Evolutionary conservation across 2,329 filamentous ascomycete species (phyloP).

Genomic region (Thelonectria rubi): DNA sequence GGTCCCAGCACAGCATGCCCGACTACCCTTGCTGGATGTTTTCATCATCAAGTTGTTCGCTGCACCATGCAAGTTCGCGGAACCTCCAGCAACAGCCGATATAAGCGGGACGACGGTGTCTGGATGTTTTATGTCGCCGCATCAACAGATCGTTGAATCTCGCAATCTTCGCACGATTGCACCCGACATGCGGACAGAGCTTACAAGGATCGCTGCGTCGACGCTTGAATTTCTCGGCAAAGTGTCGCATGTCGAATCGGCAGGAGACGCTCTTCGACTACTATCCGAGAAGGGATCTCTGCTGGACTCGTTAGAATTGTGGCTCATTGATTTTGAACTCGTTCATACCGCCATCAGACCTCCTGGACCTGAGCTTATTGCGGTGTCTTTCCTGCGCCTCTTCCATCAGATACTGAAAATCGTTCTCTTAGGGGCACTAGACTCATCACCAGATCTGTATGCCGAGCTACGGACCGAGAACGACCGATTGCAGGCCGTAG

Average conservation of each 20-base stretch:
- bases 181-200: slow-evolving; percentile 49
- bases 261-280: slow-evolving; percentile 37
- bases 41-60: slow-evolving; percentile 55
- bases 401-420: slow-evolving; percentile 48
- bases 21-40: slow-evolving; percentile 51
- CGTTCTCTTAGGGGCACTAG: slow-evolving; percentile 46
- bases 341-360: slow-evolving; percentile 29
- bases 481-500: slow-evolving; percentile 44
- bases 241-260: slow-evolving; percentile 40
- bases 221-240: slow-evolving; percentile 47
- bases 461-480: slow-evolving; percentile 44
- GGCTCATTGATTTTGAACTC: slow-evolving; percentile 45
- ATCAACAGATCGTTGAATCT: slow-evolving; percentile 36
- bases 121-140: slow-evolving; percentile 32
- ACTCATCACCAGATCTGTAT: slow-evolving; percentile 42
- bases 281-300: slow-evolving; percentile 44
- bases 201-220: slow-evolving; percentile 45
- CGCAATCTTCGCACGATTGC: slow-evolving; percentile 44
- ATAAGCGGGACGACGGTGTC: slow-evolving; percentile 27
- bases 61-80: slow-evolving; percentile 53
- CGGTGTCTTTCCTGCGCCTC: slow-evolving; percentile 47
- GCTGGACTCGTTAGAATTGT: slow-evolving; percentile 45
- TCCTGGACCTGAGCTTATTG: slow-evolving; percentile 40
- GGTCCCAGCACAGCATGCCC: slow-evolving; percentile 43
- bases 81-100: slow-evolving; percentile 36